Evolutionary conservation across 306 rosid species (phyloP).

Genomic region (Vigna nakashimae): DNA sequence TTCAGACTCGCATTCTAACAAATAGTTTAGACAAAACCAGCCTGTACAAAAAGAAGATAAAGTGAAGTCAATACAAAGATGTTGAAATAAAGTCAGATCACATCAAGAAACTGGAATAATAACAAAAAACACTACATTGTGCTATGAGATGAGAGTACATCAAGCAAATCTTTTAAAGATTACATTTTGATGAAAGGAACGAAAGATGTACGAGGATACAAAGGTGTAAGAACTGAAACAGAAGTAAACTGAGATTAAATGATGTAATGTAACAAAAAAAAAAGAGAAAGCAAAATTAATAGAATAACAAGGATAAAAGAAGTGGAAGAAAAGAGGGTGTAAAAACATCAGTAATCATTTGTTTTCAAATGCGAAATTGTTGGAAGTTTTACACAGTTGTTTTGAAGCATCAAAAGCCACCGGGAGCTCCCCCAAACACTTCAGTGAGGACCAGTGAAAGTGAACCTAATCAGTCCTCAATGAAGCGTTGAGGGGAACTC

Average conservation of each 20-base stretch:
- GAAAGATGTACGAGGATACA: no score
- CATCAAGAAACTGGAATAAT: neutral
- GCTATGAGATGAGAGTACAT: neutral
- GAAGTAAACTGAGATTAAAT: neutral
- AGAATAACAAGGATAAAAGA: neutral
- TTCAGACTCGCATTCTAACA: no score
- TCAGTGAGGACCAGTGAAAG: neutral
- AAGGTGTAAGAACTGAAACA: no score
- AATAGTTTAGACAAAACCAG: neutral
- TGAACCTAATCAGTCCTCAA: neutral
- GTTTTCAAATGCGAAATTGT: neutral
- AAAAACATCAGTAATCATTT: neutral
- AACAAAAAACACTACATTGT: neutral
- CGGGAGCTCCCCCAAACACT: constrained; percentile 43
- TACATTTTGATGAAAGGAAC: neutral
- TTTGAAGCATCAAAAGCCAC: neutral
- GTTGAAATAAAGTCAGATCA: neutral
- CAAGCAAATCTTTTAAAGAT: no score
- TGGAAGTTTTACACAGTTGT: neutral
- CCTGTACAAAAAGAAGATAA: neutral
- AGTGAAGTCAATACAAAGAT: neutral
- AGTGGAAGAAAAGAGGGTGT: neutral
- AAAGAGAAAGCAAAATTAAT: neutral
- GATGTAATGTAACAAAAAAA: neutral
- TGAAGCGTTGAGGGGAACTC: constrained; percentile 43